Base-by-base conservation (phyloP, 352 stramenopile genomes). In the Pythium aristosporum region DNA sequence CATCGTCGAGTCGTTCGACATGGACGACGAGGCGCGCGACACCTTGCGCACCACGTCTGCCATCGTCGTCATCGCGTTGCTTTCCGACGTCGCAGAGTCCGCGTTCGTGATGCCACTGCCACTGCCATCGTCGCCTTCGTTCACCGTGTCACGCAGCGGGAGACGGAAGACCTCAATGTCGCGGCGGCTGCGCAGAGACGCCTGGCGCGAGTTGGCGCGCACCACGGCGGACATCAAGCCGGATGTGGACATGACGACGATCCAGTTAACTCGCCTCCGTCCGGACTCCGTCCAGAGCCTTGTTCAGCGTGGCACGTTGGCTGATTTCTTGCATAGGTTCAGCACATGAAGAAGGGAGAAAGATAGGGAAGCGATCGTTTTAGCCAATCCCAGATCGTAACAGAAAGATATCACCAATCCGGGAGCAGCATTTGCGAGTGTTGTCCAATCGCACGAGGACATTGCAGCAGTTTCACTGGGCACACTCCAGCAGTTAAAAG, bases 81-180 rank as follows among this genome's bases (percentile, higher is more conserved):
- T 8, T 30, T 57, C 50, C 11, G 32, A 46, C 21, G 25, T 30
- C 25, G 25, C 25, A 30, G 25, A 30, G 25, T 30, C 25, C 25
- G 5, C 25, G 25, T 30, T 30, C 52, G 18, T 55, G 0, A 39
- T 28, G 6, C 43, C 20, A 16, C 10, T 39, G 46, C 10, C 46
- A 20, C 36, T 37, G 25, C 66, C 61, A 41, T 80, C 71, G 25
- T 74, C 75, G 60, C 79, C 75, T 58, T 89, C 82, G 61, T 88
- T 86, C 47, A 85, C 39, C 12, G 82, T 89, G 58, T 88, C 78
- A 16, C 80, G 82, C 58, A 92, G 69, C 37, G 77, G 74, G 51
- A 92, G 63, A 5, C 79, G 82, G 32, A 85, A 88, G 20, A 92
- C 80, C 59, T 92, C 82, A 63, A 92, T 88, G 21, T 53, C 64